phyloP scores from a whole-genome alignment of 345 rosid genomes.

The Noccaea bulbosa region DNA sequence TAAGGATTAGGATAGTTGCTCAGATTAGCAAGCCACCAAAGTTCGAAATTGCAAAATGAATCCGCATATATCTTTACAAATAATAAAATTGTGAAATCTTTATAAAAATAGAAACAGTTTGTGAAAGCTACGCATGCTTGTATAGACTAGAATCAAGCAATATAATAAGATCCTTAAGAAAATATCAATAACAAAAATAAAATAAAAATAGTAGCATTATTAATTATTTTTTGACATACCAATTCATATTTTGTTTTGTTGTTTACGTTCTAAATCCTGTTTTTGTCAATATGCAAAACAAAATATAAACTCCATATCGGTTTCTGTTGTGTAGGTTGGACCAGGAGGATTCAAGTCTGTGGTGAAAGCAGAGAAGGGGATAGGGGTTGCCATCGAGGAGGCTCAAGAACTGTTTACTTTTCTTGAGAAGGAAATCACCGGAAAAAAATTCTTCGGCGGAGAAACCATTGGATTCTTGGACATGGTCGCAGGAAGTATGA shows the following conservation, averaged over 20 bases:
- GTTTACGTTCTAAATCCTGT: too few relatives aligned
- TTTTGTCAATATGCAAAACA: background rate
- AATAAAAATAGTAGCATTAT: too few relatives aligned
- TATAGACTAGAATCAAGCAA: background rate
- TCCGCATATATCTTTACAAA: too few relatives aligned
- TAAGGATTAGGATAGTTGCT: too few relatives aligned
- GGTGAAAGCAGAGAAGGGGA: conserved; percentile 23
- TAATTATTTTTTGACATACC: background rate
- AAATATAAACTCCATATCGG: background rate
- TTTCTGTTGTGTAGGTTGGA: conserved; percentile 19
- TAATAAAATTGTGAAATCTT: too few relatives aligned
- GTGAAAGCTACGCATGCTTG: background rate
- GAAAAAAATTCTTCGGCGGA: conserved; percentile 47
- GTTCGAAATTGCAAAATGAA: too few relatives aligned
- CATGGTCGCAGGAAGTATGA: conserved; percentile 38
- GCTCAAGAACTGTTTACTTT: conserved; percentile 24
- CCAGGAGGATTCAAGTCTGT: background rate
- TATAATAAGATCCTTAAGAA: background rate
- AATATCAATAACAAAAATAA: background rate
- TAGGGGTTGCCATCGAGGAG: conserved; percentile 37
- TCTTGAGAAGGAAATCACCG: conserved; percentile 42
- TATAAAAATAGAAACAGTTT: too few relatives aligned
- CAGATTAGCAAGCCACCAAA: too few relatives aligned
- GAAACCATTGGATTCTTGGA: conserved; percentile 41
- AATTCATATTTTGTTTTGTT: too few relatives aligned